Percentiles rank a stretch among this genome's conserved stretches.
Evolutionary conservation across 192 early-diverging fungal species (phyloP).

Genomic region (Chytriomyces confervae): DNA sequence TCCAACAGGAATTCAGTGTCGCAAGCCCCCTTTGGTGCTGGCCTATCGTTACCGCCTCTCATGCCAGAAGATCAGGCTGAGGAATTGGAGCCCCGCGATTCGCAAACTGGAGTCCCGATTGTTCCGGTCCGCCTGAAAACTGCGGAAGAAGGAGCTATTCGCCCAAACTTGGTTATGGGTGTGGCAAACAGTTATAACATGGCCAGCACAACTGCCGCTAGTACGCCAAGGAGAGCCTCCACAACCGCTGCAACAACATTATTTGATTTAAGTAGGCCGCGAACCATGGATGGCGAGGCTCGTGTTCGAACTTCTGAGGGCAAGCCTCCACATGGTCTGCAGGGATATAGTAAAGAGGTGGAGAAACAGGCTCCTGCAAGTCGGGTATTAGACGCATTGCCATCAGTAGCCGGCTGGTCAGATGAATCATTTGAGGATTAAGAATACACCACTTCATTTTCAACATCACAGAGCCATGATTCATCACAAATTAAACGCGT

Average conservation of each 20-base stretch:
- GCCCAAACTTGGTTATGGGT: not conserved
- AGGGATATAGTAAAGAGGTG: not conserved
- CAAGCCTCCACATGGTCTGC: not conserved
- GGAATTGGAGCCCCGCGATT: no score
- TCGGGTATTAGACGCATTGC: not conserved
- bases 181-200: not conserved
- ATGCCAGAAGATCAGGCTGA: not conserved
- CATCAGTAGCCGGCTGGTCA: not conserved
- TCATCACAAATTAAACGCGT: not conserved
- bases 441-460: no score
- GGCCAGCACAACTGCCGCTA: not conserved
- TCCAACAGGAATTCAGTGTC: not conserved
- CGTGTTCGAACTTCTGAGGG: not conserved
- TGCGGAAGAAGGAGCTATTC: not conserved
- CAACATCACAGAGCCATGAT: not conserved
- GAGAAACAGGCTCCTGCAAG: not conserved
- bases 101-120: not conserved
- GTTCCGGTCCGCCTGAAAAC: slow-evolving; percentile 10
- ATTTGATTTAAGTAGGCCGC: slow-evolving; percentile 17
- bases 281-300: slow-evolving; percentile 4
- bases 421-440: not conserved
- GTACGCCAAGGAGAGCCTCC: slow-evolving; percentile 1
- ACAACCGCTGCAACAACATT: slow-evolving; percentile 15
- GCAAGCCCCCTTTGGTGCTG: not conserved
- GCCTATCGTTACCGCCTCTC: not conserved